Base-by-base conservation (phyloP, 257 asterid genomes). In the Solanum lignicaule region DNA sequence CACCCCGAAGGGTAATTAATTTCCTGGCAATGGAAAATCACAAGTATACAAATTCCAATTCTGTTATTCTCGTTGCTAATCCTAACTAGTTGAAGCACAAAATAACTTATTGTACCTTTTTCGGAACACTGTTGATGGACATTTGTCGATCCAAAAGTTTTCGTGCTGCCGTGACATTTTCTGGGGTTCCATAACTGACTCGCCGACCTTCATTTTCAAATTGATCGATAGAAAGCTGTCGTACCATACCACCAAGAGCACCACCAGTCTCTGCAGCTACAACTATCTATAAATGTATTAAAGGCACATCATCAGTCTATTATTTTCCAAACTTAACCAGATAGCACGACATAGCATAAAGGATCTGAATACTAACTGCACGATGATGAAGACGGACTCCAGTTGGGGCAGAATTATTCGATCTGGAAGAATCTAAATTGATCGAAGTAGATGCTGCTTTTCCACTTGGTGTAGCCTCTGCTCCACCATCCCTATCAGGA, bases 351-450 rank as follows among this genome's bases (percentile, higher is more conserved):
- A 82, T 82, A 62, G 83, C n/a, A 87, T 86, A 39, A 88, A 83
- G 85, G 69, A 89, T 89, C 84, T 68, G 60, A 83, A 88, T 88
- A 94, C 99, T 94, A 15, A 96, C 99, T 14, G 99, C 99, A 78
- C 99, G 99, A 88, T 97, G 99, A 93, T 97, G 99, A 76, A 97
- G 99, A 93, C 98, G 92, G 91, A 97, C 98, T 84, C 99, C 99
- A 90, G 99, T 90, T 31, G 98, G 95, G 86, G 90, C 86, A 89
- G 98, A 96, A 93, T 90, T 93, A 91, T 90, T 93, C 83, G 93
- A 88, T 76, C 89, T 87, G 13, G 93, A 93, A 88, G 98, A 91
- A 90, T 97, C 99, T 69, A 95, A 98, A 90, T 93, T 96, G 90
- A 94, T 92, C 94, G 93, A 87, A 74, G 94, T 87, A 83, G 97